Conservation (phyloP, 2,329 filamentous ascomycete genomes). For the Pseudonectria buxi region DNA sequence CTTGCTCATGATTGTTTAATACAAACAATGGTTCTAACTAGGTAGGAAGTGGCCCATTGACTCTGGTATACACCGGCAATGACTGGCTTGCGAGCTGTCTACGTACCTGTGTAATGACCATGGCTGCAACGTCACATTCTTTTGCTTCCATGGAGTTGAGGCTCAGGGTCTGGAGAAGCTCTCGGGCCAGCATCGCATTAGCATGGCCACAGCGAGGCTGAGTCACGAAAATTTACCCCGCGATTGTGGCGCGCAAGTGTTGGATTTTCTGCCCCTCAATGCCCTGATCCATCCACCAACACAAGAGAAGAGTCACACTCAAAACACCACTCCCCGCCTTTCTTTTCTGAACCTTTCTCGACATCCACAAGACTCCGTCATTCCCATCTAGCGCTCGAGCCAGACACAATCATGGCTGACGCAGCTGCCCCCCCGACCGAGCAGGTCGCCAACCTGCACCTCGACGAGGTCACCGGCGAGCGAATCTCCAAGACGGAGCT, state of each 20-base stretch:
- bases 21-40: slow-evolving; percentile 16
- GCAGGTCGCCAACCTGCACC: slow-evolving; percentile 65
- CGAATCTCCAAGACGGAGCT: slow-evolving; percentile 76
- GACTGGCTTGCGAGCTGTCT: no score
- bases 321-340: slow-evolving; percentile 9
- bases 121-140: neutral
- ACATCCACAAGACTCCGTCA: neutral
- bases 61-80: neutral
- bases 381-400: slow-evolving; percentile 1
- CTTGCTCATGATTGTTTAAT: slow-evolving; percentile 26
- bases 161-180: no score
- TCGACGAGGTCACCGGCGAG: slow-evolving; percentile 93
- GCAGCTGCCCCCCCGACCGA: slow-evolving; percentile 33
- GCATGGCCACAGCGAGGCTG: slow-evolving; percentile 10
- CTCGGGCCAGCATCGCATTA: no score
- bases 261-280: slow-evolving; percentile 23
- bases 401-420: slow-evolving; percentile 24
- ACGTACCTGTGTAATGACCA: no score
- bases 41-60: neutral
- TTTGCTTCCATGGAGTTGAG: neutral
- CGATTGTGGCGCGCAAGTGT: slow-evolving; percentile 21
- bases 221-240: slow-evolving; percentile 23
- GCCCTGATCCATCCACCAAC: slow-evolving; percentile 23
- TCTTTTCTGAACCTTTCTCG: slow-evolving; percentile 5
- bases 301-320: slow-evolving; percentile 11